These are phyloP conservation scores for Piper betle DNA, from an alignment of 164 flowering plant genomes.

Conservation along the genomic window DNA sequence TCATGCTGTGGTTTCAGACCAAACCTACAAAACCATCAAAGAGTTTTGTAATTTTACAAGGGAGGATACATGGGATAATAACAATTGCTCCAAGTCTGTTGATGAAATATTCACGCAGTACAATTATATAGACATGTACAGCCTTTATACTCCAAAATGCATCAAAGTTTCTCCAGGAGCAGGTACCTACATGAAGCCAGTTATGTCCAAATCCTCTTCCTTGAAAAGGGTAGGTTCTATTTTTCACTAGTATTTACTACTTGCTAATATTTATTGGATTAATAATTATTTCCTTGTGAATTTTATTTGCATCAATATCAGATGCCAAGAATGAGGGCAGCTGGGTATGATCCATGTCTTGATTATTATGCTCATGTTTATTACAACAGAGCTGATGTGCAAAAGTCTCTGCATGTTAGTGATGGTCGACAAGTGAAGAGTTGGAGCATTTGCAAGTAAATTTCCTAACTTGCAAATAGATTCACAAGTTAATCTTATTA, in stretches of 20 bases:
- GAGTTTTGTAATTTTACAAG: conserved; percentile 57
- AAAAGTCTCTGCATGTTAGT: conserved; percentile 80
- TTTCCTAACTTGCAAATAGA: too few relatives aligned
- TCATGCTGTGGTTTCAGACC: conserved; percentile 87
- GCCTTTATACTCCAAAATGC: conserved; percentile 72
- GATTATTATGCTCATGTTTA: conserved; percentile 54
- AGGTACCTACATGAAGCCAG: conserved; percentile 12
- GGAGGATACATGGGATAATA: conserved; percentile 47
- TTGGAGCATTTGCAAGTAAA: conserved; percentile 96
- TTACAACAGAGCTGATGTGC: conserved; percentile 81
- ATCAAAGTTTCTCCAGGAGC: conserved; percentile 19
- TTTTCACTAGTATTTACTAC: neutral
- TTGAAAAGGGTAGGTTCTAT: conserved; percentile 43
- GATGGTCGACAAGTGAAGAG: conserved; percentile 44
- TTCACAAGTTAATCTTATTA: too few relatives aligned
- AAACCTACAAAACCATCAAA: conserved; percentile 46
- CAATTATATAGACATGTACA: conserved; percentile 70
- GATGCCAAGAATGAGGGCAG: conserved; percentile 70
- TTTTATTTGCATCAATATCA: conserved; percentile 9
- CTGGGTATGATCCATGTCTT: conserved; percentile 91
- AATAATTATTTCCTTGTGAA: neutral
- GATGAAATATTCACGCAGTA: conserved; percentile 58
- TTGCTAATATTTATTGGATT: neutral
- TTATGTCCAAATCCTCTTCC: conserved; percentile 19
- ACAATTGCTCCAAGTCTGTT: conserved; percentile 37